Conservation (phyloP, 129 eudicot species). For the Escallonia rubra region DNA sequence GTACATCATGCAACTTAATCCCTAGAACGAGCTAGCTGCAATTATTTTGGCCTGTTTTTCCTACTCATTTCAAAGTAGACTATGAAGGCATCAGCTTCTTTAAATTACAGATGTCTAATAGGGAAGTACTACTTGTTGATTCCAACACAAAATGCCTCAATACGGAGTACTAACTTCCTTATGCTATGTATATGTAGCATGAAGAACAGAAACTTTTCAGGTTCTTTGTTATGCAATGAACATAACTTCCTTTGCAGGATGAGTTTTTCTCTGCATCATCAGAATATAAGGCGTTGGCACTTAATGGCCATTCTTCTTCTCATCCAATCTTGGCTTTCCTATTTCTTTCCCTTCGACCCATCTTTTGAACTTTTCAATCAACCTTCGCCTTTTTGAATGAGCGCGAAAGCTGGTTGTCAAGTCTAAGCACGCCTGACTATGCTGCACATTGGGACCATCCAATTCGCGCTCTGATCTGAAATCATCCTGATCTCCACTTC, state of each 20-base stretch:
- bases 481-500: slow-evolving; percentile 12
- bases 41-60: too few relatives aligned
- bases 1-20: too few relatives aligned
- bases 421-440: slow-evolving; percentile 15
- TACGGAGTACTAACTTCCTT: too few relatives aligned
- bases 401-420: neutral
- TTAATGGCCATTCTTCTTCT: slow-evolving; percentile 25
- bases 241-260: slow-evolving; percentile 20
- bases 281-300: slow-evolving; percentile 31
- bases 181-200: too few relatives aligned
- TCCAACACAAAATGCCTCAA: too few relatives aligned
- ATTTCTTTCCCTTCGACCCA: slow-evolving; percentile 62
- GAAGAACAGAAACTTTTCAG: too few relatives aligned
- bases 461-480: slow-evolving; percentile 26
- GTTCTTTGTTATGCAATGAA: neutral
- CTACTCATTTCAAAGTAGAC: too few relatives aligned
- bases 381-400: slow-evolving; percentile 36
- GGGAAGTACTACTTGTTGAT: too few relatives aligned
- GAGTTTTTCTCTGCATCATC: slow-evolving; percentile 22
- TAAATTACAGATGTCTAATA: too few relatives aligned
- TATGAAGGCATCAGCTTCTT: too few relatives aligned
- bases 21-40: too few relatives aligned
- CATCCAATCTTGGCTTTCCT: slow-evolving; percentile 12
- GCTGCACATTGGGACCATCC: slow-evolving; percentile 10
- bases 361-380: slow-evolving; percentile 52